Base-by-base conservation (phyloP, 2,329 filamentous ascomycete genomes). In the Sporothrix brunneoviolacea region DNA sequence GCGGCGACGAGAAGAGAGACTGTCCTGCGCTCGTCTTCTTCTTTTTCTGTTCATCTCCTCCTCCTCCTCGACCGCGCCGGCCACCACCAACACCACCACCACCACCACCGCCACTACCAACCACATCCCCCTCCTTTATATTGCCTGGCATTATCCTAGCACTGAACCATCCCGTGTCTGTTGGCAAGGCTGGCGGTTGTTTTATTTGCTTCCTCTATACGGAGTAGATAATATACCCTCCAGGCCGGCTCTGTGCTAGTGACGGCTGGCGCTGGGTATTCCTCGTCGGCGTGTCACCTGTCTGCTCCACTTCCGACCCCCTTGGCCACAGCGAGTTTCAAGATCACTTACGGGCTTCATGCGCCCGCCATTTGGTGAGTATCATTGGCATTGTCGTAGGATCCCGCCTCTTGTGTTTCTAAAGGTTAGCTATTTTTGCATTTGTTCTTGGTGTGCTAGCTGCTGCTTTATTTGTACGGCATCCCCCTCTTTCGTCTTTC, bases 341-440 rank as follows among this genome's bases (percentile, higher is more conserved):
- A 53, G 36, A 53, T 38, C 41, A 28, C 47, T 50, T 47, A 43
- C 32, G 38, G 35, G 45, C 49, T 56, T 56, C 50, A 56, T 56
- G 54, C 54, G 42, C 41, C 41, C 30, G 22, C 45, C 30, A 36
- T 38, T 19, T 21, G 48, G 51, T 54, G 18, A 18, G 37, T 52
- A 19, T 49, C 16, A 2, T 4, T 24, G 15, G 37, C 30, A 48
- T 35, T 48, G 35, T 33, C 19, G n/a, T 24, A 35, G 18, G 28
- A 18, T 48, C 8, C 36, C 24, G 36, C 35, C 36, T 21, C 5
- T 40, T 16, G 21, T 39, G 18, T 33, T 32, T 48, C 15, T 12
- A 48, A 38, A 15, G 28, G 12, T 24, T 22, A 28, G 24, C 9
- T 41, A n/a, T 15, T 38, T 27, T n/a, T n/a, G n/a, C n/a, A n/a